Evolutionary conservation across 2,329 filamentous ascomycete species (phyloP).

Genomic region (Escovopsis sp.): DNA sequence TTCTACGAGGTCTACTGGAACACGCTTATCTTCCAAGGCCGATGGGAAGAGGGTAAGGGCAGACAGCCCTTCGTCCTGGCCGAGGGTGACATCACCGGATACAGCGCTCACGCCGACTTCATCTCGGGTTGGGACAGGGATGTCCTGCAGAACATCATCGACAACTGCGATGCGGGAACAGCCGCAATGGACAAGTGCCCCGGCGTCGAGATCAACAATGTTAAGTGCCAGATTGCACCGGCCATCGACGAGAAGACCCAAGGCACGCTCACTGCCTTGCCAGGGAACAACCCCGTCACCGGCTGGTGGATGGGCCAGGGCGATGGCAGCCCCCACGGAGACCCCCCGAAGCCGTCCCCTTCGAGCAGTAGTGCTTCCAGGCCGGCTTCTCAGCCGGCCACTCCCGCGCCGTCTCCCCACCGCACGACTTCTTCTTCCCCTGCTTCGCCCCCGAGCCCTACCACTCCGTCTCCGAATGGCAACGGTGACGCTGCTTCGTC

Average conservation of each 20-base stretch:
- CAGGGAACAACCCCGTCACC: slow-evolving; percentile 40
- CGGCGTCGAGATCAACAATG: slow-evolving; percentile 36
- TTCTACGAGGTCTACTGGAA: slow-evolving; percentile 49
- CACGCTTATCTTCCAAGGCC: slow-evolving; percentile 34
- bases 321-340: background rate
- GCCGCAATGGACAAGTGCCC: slow-evolving; percentile 48
- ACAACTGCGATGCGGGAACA: slow-evolving; percentile 47
- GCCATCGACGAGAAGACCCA: slow-evolving; percentile 30
- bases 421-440: background rate
- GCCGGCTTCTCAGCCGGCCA: background rate
- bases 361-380: slow-evolving; percentile 1
- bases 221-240: slow-evolving; percentile 35
- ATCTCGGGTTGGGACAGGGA: slow-evolving; percentile 55
- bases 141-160: slow-evolving; percentile 50
- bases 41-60: slow-evolving; percentile 40
- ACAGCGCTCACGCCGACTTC: slow-evolving; percentile 58
- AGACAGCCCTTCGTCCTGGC: slow-evolving; percentile 52
- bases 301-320: slow-evolving; percentile 31
- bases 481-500: slow-evolving; percentile 2
- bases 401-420: background rate
- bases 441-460: background rate
- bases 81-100: slow-evolving; percentile 57
- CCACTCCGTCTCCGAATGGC: too few species aligned
- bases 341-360: background rate
- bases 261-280: slow-evolving; percentile 32